A percentile compares a stretch with the other conserved stretches of the same genome.
Conservation (phyloP, 345 rosid genomes). For the Garcia nutans region DNA sequence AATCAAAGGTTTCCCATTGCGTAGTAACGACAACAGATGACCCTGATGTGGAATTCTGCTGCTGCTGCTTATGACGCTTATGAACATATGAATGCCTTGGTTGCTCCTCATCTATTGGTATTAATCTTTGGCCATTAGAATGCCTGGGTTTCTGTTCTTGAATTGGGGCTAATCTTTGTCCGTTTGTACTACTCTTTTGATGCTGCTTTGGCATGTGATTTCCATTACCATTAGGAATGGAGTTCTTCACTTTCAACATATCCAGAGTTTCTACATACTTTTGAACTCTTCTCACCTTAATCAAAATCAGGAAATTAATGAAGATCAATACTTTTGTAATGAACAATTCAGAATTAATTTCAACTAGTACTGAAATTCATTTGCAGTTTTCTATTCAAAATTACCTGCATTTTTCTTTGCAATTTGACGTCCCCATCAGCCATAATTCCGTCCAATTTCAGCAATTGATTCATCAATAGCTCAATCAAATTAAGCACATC, state of each 20-base stretch:
- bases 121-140: slow-evolving; percentile 34
- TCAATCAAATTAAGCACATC: slow-evolving; percentile 63
- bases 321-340: neutral
- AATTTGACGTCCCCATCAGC: slow-evolving; percentile 89
- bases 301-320: neutral
- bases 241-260: slow-evolving; percentile 77
- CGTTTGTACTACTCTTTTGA: slow-evolving; percentile 39
- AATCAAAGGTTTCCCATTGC: slow-evolving; percentile 94
- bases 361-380: neutral
- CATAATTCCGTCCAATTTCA: slow-evolving; percentile 79
- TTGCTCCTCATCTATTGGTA: slow-evolving; percentile 22
- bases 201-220: slow-evolving; percentile 31
- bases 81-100: neutral
- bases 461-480: slow-evolving; percentile 88
- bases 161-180: slow-evolving; percentile 35
- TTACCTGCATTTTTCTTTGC: slow-evolving; percentile 97
- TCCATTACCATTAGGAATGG: slow-evolving; percentile 47
- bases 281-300: slow-evolving; percentile 88
- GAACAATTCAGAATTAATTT: neutral
- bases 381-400: neutral
- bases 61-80: slow-evolving; percentile 10
- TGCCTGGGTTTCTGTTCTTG: slow-evolving; percentile 43
- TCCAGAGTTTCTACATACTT: slow-evolving; percentile 88
- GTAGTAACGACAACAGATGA: slow-evolving; percentile 60
- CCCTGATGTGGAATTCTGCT: slow-evolving; percentile 47